Conservation (phyloP, 2,329 filamentous ascomycete species). For the Penicillium oxalicum region DNA sequence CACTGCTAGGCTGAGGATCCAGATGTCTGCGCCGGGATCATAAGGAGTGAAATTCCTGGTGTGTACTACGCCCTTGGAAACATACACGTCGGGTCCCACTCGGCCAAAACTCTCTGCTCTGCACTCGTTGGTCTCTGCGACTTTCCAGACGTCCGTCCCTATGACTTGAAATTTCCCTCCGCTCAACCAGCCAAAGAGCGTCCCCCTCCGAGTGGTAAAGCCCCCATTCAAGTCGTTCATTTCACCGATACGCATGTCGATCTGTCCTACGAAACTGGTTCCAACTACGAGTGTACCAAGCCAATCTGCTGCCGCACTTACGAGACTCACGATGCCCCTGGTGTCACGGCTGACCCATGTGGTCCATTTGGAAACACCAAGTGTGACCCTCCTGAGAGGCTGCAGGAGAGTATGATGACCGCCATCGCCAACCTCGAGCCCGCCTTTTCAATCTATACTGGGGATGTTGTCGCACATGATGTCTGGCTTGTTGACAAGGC, state of each 20-base stretch:
- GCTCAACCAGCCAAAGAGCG: slow-evolving; percentile 36
- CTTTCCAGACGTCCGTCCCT: slow-evolving; percentile 43
- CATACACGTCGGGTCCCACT: slow-evolving; percentile 46
- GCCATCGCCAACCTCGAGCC: slow-evolving; percentile 42
- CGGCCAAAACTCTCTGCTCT: slow-evolving; percentile 49
- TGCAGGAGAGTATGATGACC: slow-evolving; percentile 50
- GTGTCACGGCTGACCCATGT: slow-evolving; percentile 46
- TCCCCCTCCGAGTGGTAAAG: slow-evolving; percentile 42
- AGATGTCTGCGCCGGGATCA: slow-evolving; percentile 52
- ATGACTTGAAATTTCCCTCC: slow-evolving; percentile 42
- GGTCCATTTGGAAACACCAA: slow-evolving; percentile 49
- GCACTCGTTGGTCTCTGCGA: slow-evolving; percentile 51
- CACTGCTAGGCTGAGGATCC: slow-evolving; percentile 42
- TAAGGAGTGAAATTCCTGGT: slow-evolving; percentile 50
- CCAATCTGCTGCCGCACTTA: slow-evolving; percentile 56
- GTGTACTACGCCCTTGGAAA: slow-evolving; percentile 46
- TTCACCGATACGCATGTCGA: slow-evolving; percentile 58
- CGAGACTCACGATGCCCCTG: slow-evolving; percentile 43
- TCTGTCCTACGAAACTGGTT: slow-evolving; percentile 48
- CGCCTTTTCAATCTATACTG: slow-evolving; percentile 54
- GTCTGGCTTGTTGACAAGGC: slow-evolving; percentile 34
- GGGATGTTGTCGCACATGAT: slow-evolving; percentile 52
- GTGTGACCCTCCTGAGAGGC: slow-evolving; percentile 47
- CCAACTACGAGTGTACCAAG: slow-evolving; percentile 52
- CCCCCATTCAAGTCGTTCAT: slow-evolving; percentile 52